Percentiles rank a stretch among this genome's conserved stretches.
Evolutionary conservation across 176 grass and related monocot species (phyloP).

Genomic region (Musa troglodytarum): DNA sequence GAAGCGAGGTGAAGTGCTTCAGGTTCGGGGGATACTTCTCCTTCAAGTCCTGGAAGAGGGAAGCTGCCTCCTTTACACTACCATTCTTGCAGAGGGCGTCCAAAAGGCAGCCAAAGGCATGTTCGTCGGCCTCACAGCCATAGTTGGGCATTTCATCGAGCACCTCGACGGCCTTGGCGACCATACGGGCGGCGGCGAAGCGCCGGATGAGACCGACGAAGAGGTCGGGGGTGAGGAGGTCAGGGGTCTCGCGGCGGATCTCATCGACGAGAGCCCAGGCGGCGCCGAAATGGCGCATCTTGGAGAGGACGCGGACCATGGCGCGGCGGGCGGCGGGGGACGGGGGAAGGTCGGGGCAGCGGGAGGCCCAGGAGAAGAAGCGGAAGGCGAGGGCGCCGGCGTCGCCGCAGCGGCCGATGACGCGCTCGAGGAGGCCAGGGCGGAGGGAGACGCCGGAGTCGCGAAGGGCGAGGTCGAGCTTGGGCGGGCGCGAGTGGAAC

Average conservation of each 20-base stretch:
- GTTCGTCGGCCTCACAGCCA: slow-evolving; percentile 18
- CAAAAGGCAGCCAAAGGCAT: slow-evolving; percentile 36
- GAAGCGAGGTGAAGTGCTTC: slow-evolving; percentile 73
- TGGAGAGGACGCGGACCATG: slow-evolving; percentile 35
- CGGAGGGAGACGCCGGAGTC: slow-evolving; percentile 42
- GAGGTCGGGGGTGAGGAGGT: slow-evolving; percentile 43
- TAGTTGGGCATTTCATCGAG: slow-evolving; percentile 40
- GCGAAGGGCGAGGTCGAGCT: slow-evolving; percentile 38
- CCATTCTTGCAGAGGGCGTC: slow-evolving; percentile 48
- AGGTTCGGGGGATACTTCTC: slow-evolving; percentile 40
- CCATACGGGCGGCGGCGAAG: slow-evolving; percentile 38
- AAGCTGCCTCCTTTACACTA: slow-evolving; percentile 50
- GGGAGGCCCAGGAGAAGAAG: slow-evolving; percentile 66
- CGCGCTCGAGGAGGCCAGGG: slow-evolving; percentile 53
- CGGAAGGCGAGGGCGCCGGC: slow-evolving; percentile 49
- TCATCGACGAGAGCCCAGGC: slow-evolving; percentile 39
- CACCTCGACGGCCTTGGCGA: slow-evolving; percentile 40
- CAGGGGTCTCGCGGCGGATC: slow-evolving; percentile 34
- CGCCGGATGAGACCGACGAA: slow-evolving; percentile 19
- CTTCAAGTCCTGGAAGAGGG: slow-evolving; percentile 72
- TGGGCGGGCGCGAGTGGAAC: slow-evolving; percentile 39
- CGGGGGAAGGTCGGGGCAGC: slow-evolving; percentile 28
- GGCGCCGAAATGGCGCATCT: slow-evolving; percentile 41
- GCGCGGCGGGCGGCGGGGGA: slow-evolving; percentile 50
- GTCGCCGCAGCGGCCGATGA: slow-evolving; percentile 51